phyloP scores from a whole-genome alignment of 2,329 filamentous ascomycete species.

The Penicillium sp. region DNA sequence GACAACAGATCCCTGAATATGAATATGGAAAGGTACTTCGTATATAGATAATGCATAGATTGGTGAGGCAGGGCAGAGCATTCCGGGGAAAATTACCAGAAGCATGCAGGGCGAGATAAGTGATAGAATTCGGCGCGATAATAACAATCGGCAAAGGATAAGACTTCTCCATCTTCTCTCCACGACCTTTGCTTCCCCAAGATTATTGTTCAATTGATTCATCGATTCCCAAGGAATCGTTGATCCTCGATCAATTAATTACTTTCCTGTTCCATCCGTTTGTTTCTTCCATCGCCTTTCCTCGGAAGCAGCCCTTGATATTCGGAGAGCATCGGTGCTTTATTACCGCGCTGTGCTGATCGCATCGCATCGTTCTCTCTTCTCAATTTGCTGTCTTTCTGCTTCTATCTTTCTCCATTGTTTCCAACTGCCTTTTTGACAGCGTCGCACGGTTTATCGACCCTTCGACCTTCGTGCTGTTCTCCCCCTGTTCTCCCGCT shows the following conservation, averaged over 20 bases:
- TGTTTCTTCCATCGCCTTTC: background rate
- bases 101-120: conserved; percentile 14
- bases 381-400: background rate
- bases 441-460: conserved; percentile 3
- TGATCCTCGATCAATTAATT: too few relatives aligned
- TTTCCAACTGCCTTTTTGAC: background rate
- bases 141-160: conserved; percentile 19
- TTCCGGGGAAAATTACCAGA: conserved; percentile 2
- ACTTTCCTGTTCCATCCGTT: background rate
- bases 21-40: too few relatives aligned
- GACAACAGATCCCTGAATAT: too few relatives aligned
- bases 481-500: conserved; percentile 20
- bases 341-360: background rate
- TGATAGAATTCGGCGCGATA: conserved; percentile 14
- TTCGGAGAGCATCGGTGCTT: background rate
- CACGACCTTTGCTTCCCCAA: background rate
- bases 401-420: background rate
- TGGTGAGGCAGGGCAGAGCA: conserved; percentile 3
- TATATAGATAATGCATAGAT: background rate
- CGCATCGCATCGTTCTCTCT: background rate
- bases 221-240: too few relatives aligned
- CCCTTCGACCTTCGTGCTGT: background rate
- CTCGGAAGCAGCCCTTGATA: background rate
- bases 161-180: conserved; percentile 16
- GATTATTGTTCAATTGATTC: background rate